A percentile compares a stretch with the other conserved stretches of the same genome.
These are phyloP conservation scores for Morella rubra DNA, from an alignment of 306 rosid genomes.

Conservation along the genomic window DNA sequence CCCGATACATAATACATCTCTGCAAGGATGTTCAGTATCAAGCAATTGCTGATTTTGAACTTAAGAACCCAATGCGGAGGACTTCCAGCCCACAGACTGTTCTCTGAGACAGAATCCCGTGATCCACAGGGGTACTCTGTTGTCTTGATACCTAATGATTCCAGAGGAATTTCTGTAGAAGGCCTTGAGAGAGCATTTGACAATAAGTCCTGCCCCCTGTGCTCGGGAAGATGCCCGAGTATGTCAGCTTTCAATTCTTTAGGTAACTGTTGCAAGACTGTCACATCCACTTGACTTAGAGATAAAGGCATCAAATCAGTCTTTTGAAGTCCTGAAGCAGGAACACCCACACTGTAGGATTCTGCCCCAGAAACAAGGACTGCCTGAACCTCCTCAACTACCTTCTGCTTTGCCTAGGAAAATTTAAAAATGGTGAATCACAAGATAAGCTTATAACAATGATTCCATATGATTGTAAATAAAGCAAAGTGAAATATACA, in stretches of 20 bases:
- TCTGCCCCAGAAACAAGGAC: slow-evolving; percentile 41
- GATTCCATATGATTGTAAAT: background rate
- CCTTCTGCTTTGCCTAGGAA: slow-evolving; percentile 40
- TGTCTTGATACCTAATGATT: slow-evolving; percentile 27
- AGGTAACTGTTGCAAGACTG: slow-evolving; percentile 77
- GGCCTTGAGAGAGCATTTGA: slow-evolving; percentile 35
- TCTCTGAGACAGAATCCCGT: slow-evolving; percentile 29
- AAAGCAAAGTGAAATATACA: background rate
- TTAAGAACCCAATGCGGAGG: slow-evolving; percentile 82
- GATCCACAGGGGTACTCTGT: slow-evolving; percentile 37
- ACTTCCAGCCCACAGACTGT: slow-evolving; percentile 70
- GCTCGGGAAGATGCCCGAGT: slow-evolving; percentile 72
- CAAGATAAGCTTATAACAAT: background rate
- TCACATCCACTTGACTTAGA: slow-evolving; percentile 77
- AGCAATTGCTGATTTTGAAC: slow-evolving; percentile 60
- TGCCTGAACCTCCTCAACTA: slow-evolving; percentile 32
- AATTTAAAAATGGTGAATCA: slow-evolving; percentile 16
- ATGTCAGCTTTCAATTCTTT: slow-evolving; percentile 64
- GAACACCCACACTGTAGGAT: slow-evolving; percentile 28
- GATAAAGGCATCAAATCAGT: slow-evolving; percentile 78
- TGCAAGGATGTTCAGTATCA: slow-evolving; percentile 55
- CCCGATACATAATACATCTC: slow-evolving; percentile 54
- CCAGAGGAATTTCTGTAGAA: slow-evolving; percentile 29
- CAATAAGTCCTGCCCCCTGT: slow-evolving; percentile 51
- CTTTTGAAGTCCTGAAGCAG: slow-evolving; percentile 40